A percentile compares a stretch with the other conserved stretches of the same genome.
Conservation (phyloP, 106 monocot genomes). For the Dioscorea zingiberensis region DNA sequence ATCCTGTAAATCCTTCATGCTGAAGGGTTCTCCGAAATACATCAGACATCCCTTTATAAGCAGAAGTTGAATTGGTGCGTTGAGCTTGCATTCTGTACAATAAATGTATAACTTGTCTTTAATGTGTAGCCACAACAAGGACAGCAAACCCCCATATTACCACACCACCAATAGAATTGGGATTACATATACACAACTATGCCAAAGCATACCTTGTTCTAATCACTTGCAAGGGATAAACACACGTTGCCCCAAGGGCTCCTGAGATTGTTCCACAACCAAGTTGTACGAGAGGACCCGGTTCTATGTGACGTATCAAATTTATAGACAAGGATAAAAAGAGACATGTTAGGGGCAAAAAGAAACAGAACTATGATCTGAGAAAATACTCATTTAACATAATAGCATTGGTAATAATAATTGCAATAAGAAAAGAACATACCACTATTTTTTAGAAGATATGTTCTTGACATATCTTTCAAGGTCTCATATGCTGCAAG, state of each 20-base stretch:
- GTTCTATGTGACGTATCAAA: conserved; percentile 34
- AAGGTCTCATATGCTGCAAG: conserved; percentile 93
- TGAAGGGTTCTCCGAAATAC: conserved; percentile 70
- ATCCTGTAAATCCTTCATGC: conserved; percentile 70
- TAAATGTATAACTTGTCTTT: neutral
- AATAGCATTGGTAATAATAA: too few species aligned
- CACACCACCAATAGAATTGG: too few species aligned
- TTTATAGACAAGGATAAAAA: neutral
- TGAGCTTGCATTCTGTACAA: conserved; percentile 88
- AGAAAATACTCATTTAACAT: too few species aligned
- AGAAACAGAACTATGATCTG: too few species aligned
- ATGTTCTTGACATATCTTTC: conserved; percentile 79
- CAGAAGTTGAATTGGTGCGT: conserved; percentile 23
- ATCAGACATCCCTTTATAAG: conserved; percentile 81
- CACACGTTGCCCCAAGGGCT: conserved; percentile 89
- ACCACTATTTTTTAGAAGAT: conserved; percentile 32
- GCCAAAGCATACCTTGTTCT: conserved; percentile 65
- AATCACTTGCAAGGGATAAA: conserved; percentile 95
- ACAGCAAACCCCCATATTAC: too few species aligned
- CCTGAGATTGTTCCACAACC: conserved; percentile 96
- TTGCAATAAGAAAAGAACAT: too few species aligned
- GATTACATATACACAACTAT: neutral
- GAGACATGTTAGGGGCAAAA: too few species aligned
- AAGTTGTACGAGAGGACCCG: conserved; percentile 81
- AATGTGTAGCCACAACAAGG: too few species aligned